A percentile compares a stretch with the other conserved stretches of the same genome.
These are phyloP conservation scores for Helichrysum umbraculigerum DNA, from an alignment of 129 eudicot species.

Conservation along the genomic window DNA sequence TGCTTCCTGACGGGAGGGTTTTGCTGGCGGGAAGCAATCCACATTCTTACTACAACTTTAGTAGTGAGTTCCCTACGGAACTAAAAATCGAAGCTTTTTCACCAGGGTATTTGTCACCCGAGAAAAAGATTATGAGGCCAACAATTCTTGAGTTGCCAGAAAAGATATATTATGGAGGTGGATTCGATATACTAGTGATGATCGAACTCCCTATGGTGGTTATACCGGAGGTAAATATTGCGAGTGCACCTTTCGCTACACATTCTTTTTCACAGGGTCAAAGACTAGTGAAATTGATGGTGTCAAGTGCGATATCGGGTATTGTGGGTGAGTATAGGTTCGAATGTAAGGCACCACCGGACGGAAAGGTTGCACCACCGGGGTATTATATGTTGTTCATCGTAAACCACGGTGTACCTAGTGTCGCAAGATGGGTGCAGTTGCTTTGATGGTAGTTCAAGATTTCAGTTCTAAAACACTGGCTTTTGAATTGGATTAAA, in stretches of 20 bases:
- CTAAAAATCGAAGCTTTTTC: conserved; percentile 73
- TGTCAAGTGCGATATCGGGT: conserved; percentile 31
- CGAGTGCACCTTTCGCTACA: conserved; percentile 78
- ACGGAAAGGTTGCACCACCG: conserved; percentile 77
- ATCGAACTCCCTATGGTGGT: conserved; percentile 54
- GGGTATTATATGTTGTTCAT: conserved; percentile 81
- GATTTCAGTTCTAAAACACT: not conserved
- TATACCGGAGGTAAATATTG: conserved; percentile 60
- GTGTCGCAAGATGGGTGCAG: conserved; percentile 79
- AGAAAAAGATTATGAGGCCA: conserved; percentile 44
- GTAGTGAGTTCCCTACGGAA: conserved; percentile 59
- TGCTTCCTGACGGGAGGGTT: conserved; percentile 72
- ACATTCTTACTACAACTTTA: conserved; percentile 59
- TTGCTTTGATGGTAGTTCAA: conserved; percentile 15
- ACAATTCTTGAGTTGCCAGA: conserved; percentile 42
- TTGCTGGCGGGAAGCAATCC: conserved; percentile 79
- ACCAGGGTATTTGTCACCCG: conserved; percentile 58
- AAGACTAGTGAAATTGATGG: conserved; percentile 64
- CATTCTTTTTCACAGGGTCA: conserved; percentile 90
- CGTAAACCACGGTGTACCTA: conserved; percentile 68
- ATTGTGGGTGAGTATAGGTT: conserved; percentile 40
- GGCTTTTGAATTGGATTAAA: not conserved
- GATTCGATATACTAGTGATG: conserved; percentile 44
- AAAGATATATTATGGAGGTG: conserved; percentile 42
- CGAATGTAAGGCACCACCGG: conserved; percentile 57